Evolutionary conservation across 140 eudicot species (phyloP), one percentile per base, ranked within the genome.

Genomic region (Anethum foeniculum): DNA sequence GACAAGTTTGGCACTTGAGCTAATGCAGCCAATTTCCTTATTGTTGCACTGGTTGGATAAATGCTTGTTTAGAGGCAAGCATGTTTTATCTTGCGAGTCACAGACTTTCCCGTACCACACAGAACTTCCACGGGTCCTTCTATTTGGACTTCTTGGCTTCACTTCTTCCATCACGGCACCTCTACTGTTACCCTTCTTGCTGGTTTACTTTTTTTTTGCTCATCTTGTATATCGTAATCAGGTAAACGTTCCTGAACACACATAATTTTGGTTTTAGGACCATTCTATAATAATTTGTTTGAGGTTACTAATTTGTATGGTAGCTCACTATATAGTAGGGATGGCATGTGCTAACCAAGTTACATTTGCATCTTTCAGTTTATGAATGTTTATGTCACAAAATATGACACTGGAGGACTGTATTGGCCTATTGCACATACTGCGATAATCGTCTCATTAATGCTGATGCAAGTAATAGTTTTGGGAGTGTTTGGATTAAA

Each of bases 371-470:
- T 30, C n/a, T 68, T 68, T 32, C 99, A 96, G 99, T 82, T 96
- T 73, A 82, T 96, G 52, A 91, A 96, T 49, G 99, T 96, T 32
- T 96, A 96, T 77, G 87, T 90, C n/a, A 91, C 91, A 4, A 85
- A 87, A 75, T 92, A 96, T 79, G 89, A 93, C 54, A 96, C 88
- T 46, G 97, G 93, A 62, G 99, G 99, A 62, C 83, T 80, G 30
- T 96, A 92, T 79, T 96, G 98, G 98, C 99, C 99, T 44, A 83
- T 88, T 67, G 90, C 90, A n/a, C 98, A 93, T 77, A 87, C 83
- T 82, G 87, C 93, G 34, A 85, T 88, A n/a, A 91, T 96, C 68
- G 88, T 96, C 83, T 90, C 98, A 28, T 79, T 96, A 82, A 83
- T 93, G 87, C 84, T 91, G 73, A 88, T 87, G 79, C 99, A 96